These are phyloP conservation scores for Nadsonia starkeyi-henricii DNA, from an alignment of 1,139 yeast genomes.

Conservation along the genomic window DNA sequence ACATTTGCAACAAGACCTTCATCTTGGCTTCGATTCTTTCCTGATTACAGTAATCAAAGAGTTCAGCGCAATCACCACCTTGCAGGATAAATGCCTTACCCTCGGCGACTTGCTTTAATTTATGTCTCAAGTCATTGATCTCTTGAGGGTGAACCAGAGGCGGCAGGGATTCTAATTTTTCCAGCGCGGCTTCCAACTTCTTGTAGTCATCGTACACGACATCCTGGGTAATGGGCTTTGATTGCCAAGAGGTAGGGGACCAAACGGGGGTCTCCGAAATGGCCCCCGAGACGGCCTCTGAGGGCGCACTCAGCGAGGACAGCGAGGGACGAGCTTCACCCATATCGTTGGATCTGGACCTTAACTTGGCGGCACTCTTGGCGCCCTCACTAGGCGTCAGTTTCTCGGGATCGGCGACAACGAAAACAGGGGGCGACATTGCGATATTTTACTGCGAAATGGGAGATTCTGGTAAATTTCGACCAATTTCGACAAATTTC, in stretches of 20 bases:
- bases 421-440: slow-evolving; percentile 12
- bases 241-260: slow-evolving; percentile 31
- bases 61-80: slow-evolving; percentile 36
- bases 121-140: slow-evolving; percentile 22
- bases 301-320: slow-evolving; percentile 1
- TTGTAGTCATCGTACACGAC: slow-evolving; percentile 28
- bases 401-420: slow-evolving; percentile 23
- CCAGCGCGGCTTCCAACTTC: slow-evolving; percentile 26
- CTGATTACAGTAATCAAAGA: slow-evolving; percentile 30
- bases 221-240: slow-evolving; percentile 30
- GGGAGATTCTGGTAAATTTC: background rate
- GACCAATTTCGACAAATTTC: background rate
- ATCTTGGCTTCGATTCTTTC: slow-evolving; percentile 29
- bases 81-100: slow-evolving; percentile 31
- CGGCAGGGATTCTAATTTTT: slow-evolving; percentile 29
- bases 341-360: slow-evolving; percentile 21
- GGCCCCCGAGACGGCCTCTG: background rate
- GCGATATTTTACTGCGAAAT: background rate
- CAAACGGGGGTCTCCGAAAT: slow-evolving; percentile 15
- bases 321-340: slow-evolving; percentile 7
- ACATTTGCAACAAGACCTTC: slow-evolving; percentile 31
- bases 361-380: slow-evolving; percentile 25
- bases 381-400: slow-evolving; percentile 26
- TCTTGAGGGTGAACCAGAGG: slow-evolving; percentile 30
- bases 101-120: slow-evolving; percentile 28